A percentile compares a stretch with the other conserved stretches of the same genome.
phyloP scores from a whole-genome alignment of 805 yeast species.

The Ascoidea tarda region DNA sequence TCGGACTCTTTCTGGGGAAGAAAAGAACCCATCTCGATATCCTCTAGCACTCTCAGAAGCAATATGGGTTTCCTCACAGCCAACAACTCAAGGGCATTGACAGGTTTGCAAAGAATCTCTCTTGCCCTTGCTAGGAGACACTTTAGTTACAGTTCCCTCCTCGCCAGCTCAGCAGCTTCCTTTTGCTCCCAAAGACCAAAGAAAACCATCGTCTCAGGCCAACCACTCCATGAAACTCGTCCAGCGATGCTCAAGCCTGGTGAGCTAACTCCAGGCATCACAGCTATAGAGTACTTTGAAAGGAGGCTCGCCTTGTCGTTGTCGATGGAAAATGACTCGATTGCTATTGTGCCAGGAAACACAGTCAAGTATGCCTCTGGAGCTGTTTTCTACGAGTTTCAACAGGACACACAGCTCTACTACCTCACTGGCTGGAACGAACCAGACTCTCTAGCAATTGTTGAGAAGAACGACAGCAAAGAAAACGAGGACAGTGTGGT shows the following conservation, averaged over 20 bases:
- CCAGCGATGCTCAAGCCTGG: slow-evolving; percentile 65
- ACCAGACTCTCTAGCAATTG: slow-evolving; percentile 59
- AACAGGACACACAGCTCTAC: slow-evolving; percentile 80
- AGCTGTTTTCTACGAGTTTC: slow-evolving; percentile 81
- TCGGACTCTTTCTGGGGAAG: no score
- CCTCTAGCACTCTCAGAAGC: no score
- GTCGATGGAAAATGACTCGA: slow-evolving; percentile 43
- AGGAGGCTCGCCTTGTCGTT: slow-evolving; percentile 51
- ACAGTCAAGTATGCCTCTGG: slow-evolving; percentile 73
- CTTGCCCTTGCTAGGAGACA: background rate
- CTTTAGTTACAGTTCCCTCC: background rate
- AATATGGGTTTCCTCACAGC: background rate
- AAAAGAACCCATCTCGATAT: no score
- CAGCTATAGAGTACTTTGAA: slow-evolving; percentile 67
- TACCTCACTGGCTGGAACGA: slow-evolving; percentile 90
- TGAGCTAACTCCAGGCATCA: slow-evolving; percentile 76
- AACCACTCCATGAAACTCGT: slow-evolving; percentile 76
- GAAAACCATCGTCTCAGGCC: slow-evolving; percentile 43
- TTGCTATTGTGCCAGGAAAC: slow-evolving; percentile 66
- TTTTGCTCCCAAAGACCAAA: no score
- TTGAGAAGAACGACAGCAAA: slow-evolving; percentile 45
- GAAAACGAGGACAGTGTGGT: slow-evolving; percentile 31
- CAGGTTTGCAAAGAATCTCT: slow-evolving; percentile 1
- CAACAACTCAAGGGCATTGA: background rate
- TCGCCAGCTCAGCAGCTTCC: slow-evolving; percentile 7